Conservation (phyloP, 352 stramenopile genomes). For the Pythium aquatile region DNA sequence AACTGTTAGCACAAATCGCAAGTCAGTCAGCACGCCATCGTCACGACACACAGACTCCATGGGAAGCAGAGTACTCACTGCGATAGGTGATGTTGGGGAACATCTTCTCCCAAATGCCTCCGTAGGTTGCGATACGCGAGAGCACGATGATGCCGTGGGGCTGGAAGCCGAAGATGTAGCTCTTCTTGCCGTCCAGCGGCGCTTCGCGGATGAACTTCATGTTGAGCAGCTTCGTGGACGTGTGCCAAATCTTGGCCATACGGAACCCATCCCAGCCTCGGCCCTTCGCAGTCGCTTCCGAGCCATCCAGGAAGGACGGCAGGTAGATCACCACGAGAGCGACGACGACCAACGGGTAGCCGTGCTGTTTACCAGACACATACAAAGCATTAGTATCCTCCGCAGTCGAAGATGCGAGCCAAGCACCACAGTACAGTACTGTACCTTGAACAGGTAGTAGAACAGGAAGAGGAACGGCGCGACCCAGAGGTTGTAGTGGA, state of each 20-base stretch:
- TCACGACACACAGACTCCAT: background rate
- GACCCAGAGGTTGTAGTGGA: constrained; percentile 78
- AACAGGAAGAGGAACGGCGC: constrained; percentile 50
- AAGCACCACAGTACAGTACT: background rate
- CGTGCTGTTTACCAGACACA: background rate
- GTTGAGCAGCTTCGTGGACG: constrained; percentile 49
- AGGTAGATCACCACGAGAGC: constrained; percentile 55
- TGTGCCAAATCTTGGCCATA: constrained; percentile 40
- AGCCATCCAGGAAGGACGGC: constrained; percentile 52
- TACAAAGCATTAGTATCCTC: background rate
- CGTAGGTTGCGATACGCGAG: constrained; percentile 66
- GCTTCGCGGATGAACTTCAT: constrained; percentile 65
- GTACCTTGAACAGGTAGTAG: constrained; percentile 60
- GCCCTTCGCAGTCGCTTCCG: constrained; percentile 51
- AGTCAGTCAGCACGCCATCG: background rate
- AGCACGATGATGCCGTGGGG: constrained; percentile 79
- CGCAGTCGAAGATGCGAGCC: background rate
- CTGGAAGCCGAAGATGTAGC: constrained; percentile 74
- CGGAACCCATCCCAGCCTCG: constrained; percentile 50
- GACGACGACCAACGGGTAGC: constrained; percentile 32
- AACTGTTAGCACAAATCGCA: constrained; percentile 21
- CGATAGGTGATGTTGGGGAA: constrained; percentile 59
- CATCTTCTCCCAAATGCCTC: constrained; percentile 68
- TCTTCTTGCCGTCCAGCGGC: constrained; percentile 50
- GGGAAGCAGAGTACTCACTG: constrained; percentile 29